phyloP scores from a whole-genome alignment of 2,329 filamentous ascomycete genomes.

The Xylariaceae sp. region DNA sequence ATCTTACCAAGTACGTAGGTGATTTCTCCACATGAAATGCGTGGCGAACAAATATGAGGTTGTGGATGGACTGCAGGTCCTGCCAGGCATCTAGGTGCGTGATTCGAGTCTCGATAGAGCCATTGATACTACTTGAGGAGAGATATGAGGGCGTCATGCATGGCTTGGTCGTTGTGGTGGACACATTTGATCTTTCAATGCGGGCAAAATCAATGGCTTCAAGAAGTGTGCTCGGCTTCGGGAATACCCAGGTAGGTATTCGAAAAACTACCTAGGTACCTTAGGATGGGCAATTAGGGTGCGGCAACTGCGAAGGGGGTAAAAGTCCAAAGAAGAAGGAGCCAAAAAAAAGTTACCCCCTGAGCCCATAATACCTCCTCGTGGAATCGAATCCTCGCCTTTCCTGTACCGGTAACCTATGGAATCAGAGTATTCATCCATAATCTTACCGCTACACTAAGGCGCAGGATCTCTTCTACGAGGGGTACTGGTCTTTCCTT shows the following conservation, averaged over 20 bases:
- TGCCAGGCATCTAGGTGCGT: not conserved
- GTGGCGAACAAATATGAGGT: not conserved
- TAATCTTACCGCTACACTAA: not conserved
- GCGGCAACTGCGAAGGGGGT: not conserved
- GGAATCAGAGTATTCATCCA: not conserved
- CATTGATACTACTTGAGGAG: not conserved
- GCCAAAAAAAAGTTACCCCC: not conserved
- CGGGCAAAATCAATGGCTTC: not conserved
- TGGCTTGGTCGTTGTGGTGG: not conserved
- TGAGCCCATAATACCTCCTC: not conserved
- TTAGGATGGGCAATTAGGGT: not conserved
- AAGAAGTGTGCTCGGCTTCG: not conserved
- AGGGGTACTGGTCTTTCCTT: not conserved
- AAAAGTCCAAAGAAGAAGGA: too few species aligned
- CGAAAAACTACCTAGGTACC: too few species aligned
- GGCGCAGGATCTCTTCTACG: not conserved
- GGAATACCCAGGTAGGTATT: not conserved
- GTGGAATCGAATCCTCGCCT: not conserved
- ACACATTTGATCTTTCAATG: not conserved
- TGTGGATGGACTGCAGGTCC: not conserved
- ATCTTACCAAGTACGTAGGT: not conserved
- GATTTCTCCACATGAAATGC: not conserved
- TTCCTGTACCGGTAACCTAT: not conserved
- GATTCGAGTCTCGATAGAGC: not conserved
- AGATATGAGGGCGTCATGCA: not conserved